Percentiles rank a stretch among this genome's conserved stretches.
These are phyloP conservation scores for Amanita polypyramis DNA, from an alignment of 768 basidiomycete genomes.

Conservation along the genomic window DNA sequence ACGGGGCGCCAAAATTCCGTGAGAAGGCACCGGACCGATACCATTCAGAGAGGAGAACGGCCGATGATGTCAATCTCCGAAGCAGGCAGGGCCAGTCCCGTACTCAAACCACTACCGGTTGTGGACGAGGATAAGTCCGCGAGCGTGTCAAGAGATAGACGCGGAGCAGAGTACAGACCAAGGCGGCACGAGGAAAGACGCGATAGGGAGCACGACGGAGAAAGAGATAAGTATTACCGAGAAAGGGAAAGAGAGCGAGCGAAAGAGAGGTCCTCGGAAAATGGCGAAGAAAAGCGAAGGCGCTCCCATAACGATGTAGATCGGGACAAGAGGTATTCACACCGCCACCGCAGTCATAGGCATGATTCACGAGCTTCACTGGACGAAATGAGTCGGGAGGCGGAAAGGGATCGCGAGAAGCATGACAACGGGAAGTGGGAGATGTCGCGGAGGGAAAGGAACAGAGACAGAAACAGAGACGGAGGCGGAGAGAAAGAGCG, in stretches of 20 bases:
- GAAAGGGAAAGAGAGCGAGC: neutral
- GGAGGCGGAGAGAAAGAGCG: constrained; percentile 12
- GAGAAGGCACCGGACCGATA: neutral
- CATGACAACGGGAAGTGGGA: constrained; percentile 12
- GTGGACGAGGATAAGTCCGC: neutral
- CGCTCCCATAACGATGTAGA: constrained; percentile 1
- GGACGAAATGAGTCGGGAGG: constrained; percentile 1
- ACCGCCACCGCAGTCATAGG: neutral
- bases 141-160: neutral
- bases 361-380: neutral
- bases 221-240: neutral
- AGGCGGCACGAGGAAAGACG: neutral
- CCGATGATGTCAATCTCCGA: neutral
- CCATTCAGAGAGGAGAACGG: neutral
- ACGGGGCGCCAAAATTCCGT: neutral
- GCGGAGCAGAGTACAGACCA: neutral
- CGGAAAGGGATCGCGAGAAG: constrained; percentile 12
- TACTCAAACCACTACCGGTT: neutral
- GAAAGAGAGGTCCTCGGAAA: neutral
- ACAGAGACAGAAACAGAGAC: constrained; percentile 9
- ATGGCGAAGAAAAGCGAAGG: neutral
- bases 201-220: neutral
- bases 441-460: constrained; percentile 15
- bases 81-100: neutral
- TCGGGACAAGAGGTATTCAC: neutral